A percentile compares a stretch with the other conserved stretches of the same genome.
Evolutionary conservation across 805 yeast species (phyloP).

Genomic region (Saturnispora saitoi): DNA sequence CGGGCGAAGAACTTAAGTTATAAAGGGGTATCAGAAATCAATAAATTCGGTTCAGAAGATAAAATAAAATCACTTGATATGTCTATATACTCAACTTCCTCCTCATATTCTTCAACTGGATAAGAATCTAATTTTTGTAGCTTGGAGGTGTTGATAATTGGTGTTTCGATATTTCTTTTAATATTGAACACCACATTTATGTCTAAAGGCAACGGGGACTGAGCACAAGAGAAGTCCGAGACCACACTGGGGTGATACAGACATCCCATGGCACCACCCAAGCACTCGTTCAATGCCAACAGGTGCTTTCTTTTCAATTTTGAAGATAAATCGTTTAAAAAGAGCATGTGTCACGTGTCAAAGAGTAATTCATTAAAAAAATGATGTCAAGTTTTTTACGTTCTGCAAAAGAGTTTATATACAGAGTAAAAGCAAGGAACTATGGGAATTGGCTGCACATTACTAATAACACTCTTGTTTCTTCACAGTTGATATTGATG

Average conservation of each 20-base stretch:
- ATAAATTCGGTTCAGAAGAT: neutral
- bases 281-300: neutral
- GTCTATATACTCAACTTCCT: neutral
- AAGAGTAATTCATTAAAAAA: neutral
- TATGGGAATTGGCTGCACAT: neutral
- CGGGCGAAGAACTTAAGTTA: constrained; percentile 51
- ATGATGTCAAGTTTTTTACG: neutral
- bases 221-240: neutral
- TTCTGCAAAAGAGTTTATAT: neutral
- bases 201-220: neutral
- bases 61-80: neutral
- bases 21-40: constrained; percentile 2
- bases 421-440: neutral
- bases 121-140: neutral
- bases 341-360: neutral
- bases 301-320: neutral
- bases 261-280: neutral
- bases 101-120: neutral
- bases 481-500: neutral
- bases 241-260: neutral
- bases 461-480: neutral
- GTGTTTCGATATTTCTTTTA: neutral
- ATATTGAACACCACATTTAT: neutral
- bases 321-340: neutral
- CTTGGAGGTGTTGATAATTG: neutral